Base-by-base conservation (phyloP, 768 basidiomycete genomes). In the Gelatoporia subvermispora region DNA sequence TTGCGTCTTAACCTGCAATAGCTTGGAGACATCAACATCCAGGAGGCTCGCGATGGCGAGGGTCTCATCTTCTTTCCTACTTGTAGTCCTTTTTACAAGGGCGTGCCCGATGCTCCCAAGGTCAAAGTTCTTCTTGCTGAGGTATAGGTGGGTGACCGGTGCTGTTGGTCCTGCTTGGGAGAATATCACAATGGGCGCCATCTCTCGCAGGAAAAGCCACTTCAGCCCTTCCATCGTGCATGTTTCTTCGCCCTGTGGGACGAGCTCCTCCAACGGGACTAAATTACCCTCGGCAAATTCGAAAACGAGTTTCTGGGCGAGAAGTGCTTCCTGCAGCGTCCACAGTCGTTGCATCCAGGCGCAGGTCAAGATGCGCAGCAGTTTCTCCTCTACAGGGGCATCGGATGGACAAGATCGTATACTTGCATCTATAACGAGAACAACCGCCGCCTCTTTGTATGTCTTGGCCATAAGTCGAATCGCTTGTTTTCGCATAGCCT, bases 391-490 rank as follows among this genome's bases (percentile, higher is more conserved):
- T 15, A 17, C 16, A 8, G 42, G 41, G 18, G 16, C 21, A 2
- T 21, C 15, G 16, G 17, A 23, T 5, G 46, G 43, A 24, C 41
- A 47, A 8, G 35, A 17, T 16, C 49, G 45, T 4, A 54, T 42
- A 10, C 49, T 24, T 2, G 18, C 39, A 40, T 54, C 53, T 11
- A 47, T 18, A 10, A 54, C 53, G 18, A 54, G 45, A 22, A 55
- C 47, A n/a, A 23, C 43, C 2, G 10, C 40, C n/a, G 50, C 54
- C 4, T 38, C 23, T 16, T 21, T 17, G 25, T 55, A 55, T 2
- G 50, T 56, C 22, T 50, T 17, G 8, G 45, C 50, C 48, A 56
- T 52, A 15, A 52, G 47, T 11, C 7, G 22, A 22, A 51, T 52
- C 11, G 50, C 47, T 15, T 31, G 54, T 24, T 50, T 49, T 10